Base-by-base conservation (phyloP, 2,329 filamentous ascomycete species). In the Aureobasidium sp. region DNA sequence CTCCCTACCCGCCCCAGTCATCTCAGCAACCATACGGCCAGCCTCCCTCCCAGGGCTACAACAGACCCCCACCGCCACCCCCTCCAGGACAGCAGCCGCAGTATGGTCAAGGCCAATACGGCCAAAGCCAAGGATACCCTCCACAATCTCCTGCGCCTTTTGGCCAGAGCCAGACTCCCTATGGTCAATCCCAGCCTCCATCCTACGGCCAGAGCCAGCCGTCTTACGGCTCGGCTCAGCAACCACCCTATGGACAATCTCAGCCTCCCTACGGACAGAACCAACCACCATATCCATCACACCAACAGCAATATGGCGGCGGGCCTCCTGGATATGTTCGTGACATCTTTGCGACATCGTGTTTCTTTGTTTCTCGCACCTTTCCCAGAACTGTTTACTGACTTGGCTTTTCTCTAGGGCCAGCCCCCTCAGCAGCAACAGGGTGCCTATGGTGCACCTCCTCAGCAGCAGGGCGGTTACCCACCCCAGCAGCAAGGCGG, bases 401-500 rank as follows among this genome's bases (percentile, higher is more conserved):
- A 65, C 48, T 55, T 53, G n/a, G 29, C 31, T 14, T 9, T 36
- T 25, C 25, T 20, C 9, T 68, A 70, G 61, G 67, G 68, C 31
- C 68, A 68, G 44, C 72, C 70, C n/a, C 67, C 67, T 59, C 64
- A 59, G 25, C 65, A 44, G 34, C 63, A 63, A 42, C 63, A 62
- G 55, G 65, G 68, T 25, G 56, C 63, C 2, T 65, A 64, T 34
- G 64, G 63, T 15, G 59, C 48, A 34, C 59, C 59, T 37, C 52
- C 61, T 2, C 63, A 62, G 9, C 71, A 76, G 70, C 71, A 73
- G 55, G 68, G 67, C 42, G 67, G 64, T 67, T 71, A 70, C 31
- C 45, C 45, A 9, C 25, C 45, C 29, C 45, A 48, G 27, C 66
- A 44, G 45, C 63, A 62, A 52, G 65, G 68, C 25, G 62, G 64